Evolutionary conservation across 352 stramenopile genomes (phyloP), one percentile per base, ranked within the genome.

Genomic region (Phytopythium kandeliae): DNA sequence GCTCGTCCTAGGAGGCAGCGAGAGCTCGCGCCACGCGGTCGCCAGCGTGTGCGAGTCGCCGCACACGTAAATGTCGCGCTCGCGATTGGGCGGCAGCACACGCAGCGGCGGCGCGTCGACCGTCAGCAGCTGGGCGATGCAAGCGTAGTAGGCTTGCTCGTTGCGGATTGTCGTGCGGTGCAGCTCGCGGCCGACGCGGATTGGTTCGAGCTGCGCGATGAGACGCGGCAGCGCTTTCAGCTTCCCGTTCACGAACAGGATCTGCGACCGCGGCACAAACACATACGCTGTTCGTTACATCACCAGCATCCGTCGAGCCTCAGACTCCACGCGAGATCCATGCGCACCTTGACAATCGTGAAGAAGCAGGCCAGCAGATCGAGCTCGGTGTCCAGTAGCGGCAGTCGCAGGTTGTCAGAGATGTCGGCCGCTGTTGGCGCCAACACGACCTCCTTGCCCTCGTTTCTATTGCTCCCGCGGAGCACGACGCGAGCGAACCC

Each of bases 41-140:
- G 90, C 81, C 12, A 98, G 57, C 0, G 86, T 92, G 65, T 98
- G 93, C 1, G 87, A 97, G 65, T 98, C 95, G 0, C 95, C 95
- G 48, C 92, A 90, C 9, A 98, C 71, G 51, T 92, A 97, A 0
- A 96, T 60, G 12, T 36, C 22, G n/a, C 11, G 34, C 16, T 42
- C 51, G 17, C 24, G 19, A 33, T 10, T 57, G 30, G 30, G 33
- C 19, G 33, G 46, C 33, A 52, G 19, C 16, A 43, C 66, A 15
- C 25, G n/a, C 10, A 8, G 47, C 8, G 35, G 38, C 47, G n/a
- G 43, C 17, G 71, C 47, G 6, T 62, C n/a, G 17, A 92, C 54
- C 1, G 69, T 80, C 4, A 97, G 60, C 11, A 96, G 55, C 45
- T 96, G 86, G 0, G 68, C 62, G n/a, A 96, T 93, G 54, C 82